Conservation (phyloP, 2,329 filamentous ascomycete genomes). For the Pseudogymnoascus sp. region DNA sequence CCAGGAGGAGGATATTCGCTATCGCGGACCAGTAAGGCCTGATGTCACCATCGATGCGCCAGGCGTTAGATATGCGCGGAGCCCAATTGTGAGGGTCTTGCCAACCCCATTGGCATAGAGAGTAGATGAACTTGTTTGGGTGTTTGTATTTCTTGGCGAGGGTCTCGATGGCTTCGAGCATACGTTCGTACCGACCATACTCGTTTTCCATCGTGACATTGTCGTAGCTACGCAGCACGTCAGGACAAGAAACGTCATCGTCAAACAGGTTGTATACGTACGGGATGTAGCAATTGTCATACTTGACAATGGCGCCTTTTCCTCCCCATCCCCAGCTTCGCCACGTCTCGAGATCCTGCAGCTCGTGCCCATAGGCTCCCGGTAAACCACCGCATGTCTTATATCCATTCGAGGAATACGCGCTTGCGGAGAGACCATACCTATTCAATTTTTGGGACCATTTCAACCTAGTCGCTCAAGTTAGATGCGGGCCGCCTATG, state of each 20-base stretch:
- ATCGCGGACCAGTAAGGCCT: constrained; percentile 28
- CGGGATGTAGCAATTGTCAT: constrained; percentile 25
- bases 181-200: constrained; percentile 24
- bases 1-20: not conserved
- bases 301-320: constrained; percentile 19
- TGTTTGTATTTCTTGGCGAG: constrained; percentile 11
- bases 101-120: constrained; percentile 37
- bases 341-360: constrained; percentile 20
- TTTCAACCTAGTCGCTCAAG: not conserved
- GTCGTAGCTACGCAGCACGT: constrained; percentile 12
- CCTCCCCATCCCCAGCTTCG: constrained; percentile 18
- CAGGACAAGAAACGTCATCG: not conserved
- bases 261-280: not conserved
- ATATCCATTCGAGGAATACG: not conserved
- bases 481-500: not conserved
- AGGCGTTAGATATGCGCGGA: constrained; percentile 23
- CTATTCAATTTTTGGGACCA: not conserved
- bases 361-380: constrained; percentile 20
- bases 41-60: constrained; percentile 28
- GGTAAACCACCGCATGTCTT: constrained; percentile 22
- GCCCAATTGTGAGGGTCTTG: constrained; percentile 30
- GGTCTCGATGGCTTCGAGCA: constrained; percentile 19
- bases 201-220: constrained; percentile 26
- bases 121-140: constrained; percentile 20
- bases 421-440: not conserved